Percentiles rank a stretch among this genome's conserved stretches.
Evolutionary conservation across 148 eudicot species (phyloP).

Genomic region (Suaeda aralocaspica): DNA sequence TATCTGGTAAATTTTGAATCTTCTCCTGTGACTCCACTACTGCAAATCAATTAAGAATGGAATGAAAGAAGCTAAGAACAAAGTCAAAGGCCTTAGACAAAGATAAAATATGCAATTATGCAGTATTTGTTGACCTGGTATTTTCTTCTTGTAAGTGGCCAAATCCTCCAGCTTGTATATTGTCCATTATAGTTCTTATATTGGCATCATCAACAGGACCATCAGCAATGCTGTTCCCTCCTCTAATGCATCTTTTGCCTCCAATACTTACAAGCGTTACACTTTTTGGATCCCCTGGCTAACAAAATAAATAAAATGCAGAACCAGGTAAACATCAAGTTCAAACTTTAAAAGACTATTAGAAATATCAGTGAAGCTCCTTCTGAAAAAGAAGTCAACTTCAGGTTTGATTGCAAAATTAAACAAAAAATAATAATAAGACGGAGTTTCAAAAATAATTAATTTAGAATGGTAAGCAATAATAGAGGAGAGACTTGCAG

Average conservation of each 20-base stretch:
- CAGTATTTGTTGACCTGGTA: constrained; percentile 46
- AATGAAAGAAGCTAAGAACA: background rate
- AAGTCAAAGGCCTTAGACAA: constrained; percentile 10
- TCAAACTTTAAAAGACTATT: background rate
- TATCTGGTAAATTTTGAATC: constrained; percentile 43
- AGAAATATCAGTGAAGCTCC: background rate
- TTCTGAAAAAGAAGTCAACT: background rate
- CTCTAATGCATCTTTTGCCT: constrained; percentile 68
- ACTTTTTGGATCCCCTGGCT: constrained; percentile 94
- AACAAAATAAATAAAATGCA: constrained; percentile 23
- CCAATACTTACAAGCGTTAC: constrained; percentile 82
- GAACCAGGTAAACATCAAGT: background rate
- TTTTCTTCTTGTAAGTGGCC: constrained; percentile 54
- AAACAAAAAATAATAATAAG: background rate
- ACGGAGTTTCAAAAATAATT: too few species aligned
- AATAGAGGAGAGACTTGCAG: too few species aligned
- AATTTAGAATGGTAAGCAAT: too few species aligned
- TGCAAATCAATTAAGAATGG: constrained; percentile 24
- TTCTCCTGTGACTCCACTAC: constrained; percentile 61
- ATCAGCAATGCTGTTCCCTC: constrained; percentile 80
- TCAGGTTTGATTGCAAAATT: background rate
- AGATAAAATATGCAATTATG: constrained; percentile 7
- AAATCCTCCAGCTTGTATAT: constrained; percentile 43
- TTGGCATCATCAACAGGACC: constrained; percentile 57
- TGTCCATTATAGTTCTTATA: constrained; percentile 46